Percentiles rank a stretch among this genome's conserved stretches.
Evolutionary conservation across 257 asterid genomes (phyloP).

Genomic region (Leonotis leonurus): DNA sequence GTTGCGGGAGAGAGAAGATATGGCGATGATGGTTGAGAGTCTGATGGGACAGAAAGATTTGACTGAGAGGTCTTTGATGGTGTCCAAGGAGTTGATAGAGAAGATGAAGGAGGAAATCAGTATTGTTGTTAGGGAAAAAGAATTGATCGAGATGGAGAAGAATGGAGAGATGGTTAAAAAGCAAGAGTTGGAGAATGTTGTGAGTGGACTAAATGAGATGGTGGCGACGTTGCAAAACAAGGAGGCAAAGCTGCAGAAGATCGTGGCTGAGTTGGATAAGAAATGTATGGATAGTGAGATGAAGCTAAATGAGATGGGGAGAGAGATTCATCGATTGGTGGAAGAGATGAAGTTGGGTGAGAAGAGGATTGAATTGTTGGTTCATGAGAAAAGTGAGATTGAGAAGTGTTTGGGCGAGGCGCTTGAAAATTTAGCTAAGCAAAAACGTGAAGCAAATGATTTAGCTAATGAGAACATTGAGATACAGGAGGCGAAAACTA

Average conservation of each 20-base stretch:
- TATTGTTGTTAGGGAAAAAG: slow-evolving; percentile 35
- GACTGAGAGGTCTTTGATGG: slow-evolving; percentile 32
- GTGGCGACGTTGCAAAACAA: slow-evolving; percentile 34
- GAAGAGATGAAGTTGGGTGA: slow-evolving; percentile 36
- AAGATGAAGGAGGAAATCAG: slow-evolving; percentile 32
- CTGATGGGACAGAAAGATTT: slow-evolving; percentile 29
- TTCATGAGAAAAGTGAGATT: slow-evolving; percentile 33
- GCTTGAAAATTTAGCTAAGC: slow-evolving; percentile 26
- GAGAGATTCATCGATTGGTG: slow-evolving; percentile 34
- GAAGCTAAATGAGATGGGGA: slow-evolving; percentile 46
- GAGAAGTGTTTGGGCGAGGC: slow-evolving; percentile 41
- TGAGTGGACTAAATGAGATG: slow-evolving; percentile 35
- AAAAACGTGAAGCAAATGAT: slow-evolving; percentile 23
- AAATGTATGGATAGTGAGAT: slow-evolving; percentile 35
- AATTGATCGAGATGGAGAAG: slow-evolving; percentile 40
- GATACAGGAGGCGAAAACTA: slow-evolving; percentile 33
- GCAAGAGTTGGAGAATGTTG: slow-evolving; percentile 39
- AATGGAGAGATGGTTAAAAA: slow-evolving; percentile 30
- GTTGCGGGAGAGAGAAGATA: slow-evolving; percentile 28
- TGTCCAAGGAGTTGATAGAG: slow-evolving; percentile 23
- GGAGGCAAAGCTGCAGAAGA: slow-evolving; percentile 26
- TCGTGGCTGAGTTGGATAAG: slow-evolving; percentile 54
- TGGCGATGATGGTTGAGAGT: slow-evolving; percentile 30
- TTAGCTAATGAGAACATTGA: slow-evolving; percentile 35
- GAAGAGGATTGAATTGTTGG: slow-evolving; percentile 30